Evolutionary conservation across 257 asterid species (phyloP).

Genomic region (Salvia hispanica): DNA sequence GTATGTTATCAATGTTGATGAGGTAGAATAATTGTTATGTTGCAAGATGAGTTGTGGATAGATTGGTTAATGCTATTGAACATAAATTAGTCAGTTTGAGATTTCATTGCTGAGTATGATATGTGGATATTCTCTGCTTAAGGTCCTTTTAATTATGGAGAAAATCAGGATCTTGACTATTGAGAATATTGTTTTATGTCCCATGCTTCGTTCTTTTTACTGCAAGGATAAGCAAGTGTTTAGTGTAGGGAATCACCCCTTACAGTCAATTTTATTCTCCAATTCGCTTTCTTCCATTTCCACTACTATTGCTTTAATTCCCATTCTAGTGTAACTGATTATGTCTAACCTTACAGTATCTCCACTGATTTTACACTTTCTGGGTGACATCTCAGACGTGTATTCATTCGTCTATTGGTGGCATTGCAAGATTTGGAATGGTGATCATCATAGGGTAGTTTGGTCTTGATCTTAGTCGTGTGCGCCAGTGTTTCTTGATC

Average conservation of each 20-base stretch:
- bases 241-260: no score
- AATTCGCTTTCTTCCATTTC: no score
- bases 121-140: neutral
- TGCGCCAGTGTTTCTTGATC: neutral
- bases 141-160: neutral
- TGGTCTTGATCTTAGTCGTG: neutral
- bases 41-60: conserved; percentile 1
- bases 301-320: no score
- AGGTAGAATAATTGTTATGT: neutral
- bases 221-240: neutral
- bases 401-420: neutral
- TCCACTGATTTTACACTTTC: neutral
- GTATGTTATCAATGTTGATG: neutral
- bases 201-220: neutral
- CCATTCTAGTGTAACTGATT: no score
- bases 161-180: neutral
- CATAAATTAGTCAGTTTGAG: neutral
- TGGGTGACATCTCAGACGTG: neutral
- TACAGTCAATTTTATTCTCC: no score
- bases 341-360: neutral
- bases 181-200: neutral
- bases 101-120: neutral
- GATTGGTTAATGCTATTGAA: neutral
- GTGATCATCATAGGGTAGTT: neutral
- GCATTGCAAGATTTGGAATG: neutral